Conservation (phyloP, 2,329 filamentous ascomycete species). For the Pyrenophora graminea region DNA sequence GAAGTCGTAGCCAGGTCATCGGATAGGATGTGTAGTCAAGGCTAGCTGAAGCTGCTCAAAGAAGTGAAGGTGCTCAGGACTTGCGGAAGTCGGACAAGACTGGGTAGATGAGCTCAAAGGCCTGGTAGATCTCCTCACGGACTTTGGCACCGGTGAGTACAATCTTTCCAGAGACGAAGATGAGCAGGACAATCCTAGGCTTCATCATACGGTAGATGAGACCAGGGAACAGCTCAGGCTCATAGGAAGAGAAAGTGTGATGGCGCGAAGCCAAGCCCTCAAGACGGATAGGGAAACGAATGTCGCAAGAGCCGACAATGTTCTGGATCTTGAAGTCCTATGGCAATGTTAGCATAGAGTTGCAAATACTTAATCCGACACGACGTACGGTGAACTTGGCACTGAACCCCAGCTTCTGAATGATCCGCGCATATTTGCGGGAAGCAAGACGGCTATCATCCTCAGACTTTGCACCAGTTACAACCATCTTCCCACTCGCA, state of each 20-base stretch:
- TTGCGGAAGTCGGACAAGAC: constrained; percentile 63
- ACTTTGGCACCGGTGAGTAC: constrained; percentile 97
- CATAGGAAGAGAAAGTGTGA: constrained; percentile 95
- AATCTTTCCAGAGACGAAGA: constrained; percentile 98
- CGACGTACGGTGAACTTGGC: constrained; percentile 80
- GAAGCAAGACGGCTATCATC: constrained; percentile 97
- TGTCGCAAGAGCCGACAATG: constrained; percentile 97
- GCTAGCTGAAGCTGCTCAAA: constrained; percentile 6
- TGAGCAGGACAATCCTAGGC: constrained; percentile 96
- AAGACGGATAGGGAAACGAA: constrained; percentile 98
- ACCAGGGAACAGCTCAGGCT: constrained; percentile 97
- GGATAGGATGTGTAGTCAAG: constrained; percentile 7
- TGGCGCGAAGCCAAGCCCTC: constrained; percentile 95
- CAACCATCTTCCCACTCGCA: constrained; percentile 98
- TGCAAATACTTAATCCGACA: constrained; percentile 16
- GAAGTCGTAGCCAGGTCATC: constrained; percentile 13
- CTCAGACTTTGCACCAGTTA: constrained; percentile 96
- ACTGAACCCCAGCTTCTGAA: constrained; percentile 99
- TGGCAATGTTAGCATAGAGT: constrained; percentile 20
- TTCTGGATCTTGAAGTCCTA: constrained; percentile 94
- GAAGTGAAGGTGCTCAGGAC: constrained; percentile 50
- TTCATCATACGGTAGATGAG: constrained; percentile 99
- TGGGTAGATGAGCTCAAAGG: constrained; percentile 45
- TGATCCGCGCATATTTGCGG: constrained; percentile 97
- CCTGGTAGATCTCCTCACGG: constrained; percentile 80